Base-by-base conservation (phyloP, 2,329 filamentous ascomycete genomes). In the Ustulina deusta region DNA sequence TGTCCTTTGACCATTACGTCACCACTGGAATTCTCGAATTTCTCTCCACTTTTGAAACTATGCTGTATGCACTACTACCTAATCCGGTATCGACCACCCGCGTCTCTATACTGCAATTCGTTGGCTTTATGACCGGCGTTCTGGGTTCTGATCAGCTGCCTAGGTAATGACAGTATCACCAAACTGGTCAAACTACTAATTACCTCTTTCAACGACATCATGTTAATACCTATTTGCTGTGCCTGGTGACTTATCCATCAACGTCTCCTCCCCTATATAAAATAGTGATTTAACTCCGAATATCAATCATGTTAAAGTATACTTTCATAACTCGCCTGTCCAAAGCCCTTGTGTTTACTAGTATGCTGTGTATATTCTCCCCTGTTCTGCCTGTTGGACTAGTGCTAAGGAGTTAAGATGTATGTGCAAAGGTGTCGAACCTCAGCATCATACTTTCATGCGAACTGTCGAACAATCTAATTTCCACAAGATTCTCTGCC, bases 1-100 rank as follows among this genome's bases (percentile, higher is more conserved):
- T 32, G 11, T n/a, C 6, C 20, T 48, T 52, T 29, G 27, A 42
- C 15, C n/a, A 55, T 70, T 70, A 70, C 68, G 68, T 70, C 68
- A 70, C 34, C 36, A 70, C 42, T 61, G 15, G 44, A 17, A 52
- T 63, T 51, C 36, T 40, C 36, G 42, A 52, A 27, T 10, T 46
- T 36, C 36, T 51, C 63, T 27, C 56, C 64, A 65, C 65, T 57
- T 57, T 40, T 59, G 29, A 65, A 61, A 38, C 56, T 67, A 61
- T 61, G 56, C 57, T 59, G 62, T 62, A 51, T 27, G 29, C 57
- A 56, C 54, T 44, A 56, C 9, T 60, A 7, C 56, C 32, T 20
- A 61, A 52, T 49, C 44, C 27, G 25, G 48, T 34, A 44, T 54
- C 34, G 40, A 44, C 56, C 22, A 34, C 48, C 36, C 36, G 40